A percentile compares a stretch with the other conserved stretches of the same genome.
Evolutionary conservation across 805 yeast genomes (phyloP).

Genomic region (Kodamaea neixiangensis): DNA sequence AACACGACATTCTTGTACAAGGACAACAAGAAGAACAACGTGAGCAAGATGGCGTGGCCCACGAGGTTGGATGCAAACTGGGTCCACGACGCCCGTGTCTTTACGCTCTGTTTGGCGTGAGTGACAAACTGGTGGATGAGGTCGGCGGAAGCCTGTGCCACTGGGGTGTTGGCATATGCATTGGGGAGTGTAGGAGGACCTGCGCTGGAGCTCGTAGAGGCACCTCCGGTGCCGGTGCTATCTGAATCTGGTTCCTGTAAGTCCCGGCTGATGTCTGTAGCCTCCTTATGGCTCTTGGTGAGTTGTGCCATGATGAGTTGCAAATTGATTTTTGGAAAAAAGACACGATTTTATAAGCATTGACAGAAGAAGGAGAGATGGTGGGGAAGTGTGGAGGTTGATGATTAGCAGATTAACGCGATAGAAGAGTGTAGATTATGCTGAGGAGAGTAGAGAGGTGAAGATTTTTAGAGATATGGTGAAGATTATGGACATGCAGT

Average conservation of each 20-base stretch:
- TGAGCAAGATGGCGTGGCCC: conserved; percentile 48
- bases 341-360: neutral
- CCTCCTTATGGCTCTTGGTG: neutral
- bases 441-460: too few relatives aligned
- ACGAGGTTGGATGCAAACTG: conserved; percentile 5
- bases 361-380: neutral
- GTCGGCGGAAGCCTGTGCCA: conserved; percentile 3
- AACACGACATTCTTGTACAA: conserved; percentile 54
- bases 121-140: conserved; percentile 1
- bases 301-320: neutral
- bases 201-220: neutral
- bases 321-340: neutral
- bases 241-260: neutral
- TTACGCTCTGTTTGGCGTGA: neutral
- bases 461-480: too few relatives aligned
- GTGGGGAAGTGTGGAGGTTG: neutral
- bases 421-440: neutral
- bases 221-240: neutral
- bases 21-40: conserved; percentile 58
- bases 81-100: conserved; percentile 4
- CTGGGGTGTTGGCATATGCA: conserved; percentile 1
- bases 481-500: too few relatives aligned
- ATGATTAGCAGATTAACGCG: neutral
- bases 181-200: neutral
- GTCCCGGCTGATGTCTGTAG: neutral